Conservation (phyloP, 768 basidiomycete genomes). For the Strobilomyces dryophilus region DNA sequence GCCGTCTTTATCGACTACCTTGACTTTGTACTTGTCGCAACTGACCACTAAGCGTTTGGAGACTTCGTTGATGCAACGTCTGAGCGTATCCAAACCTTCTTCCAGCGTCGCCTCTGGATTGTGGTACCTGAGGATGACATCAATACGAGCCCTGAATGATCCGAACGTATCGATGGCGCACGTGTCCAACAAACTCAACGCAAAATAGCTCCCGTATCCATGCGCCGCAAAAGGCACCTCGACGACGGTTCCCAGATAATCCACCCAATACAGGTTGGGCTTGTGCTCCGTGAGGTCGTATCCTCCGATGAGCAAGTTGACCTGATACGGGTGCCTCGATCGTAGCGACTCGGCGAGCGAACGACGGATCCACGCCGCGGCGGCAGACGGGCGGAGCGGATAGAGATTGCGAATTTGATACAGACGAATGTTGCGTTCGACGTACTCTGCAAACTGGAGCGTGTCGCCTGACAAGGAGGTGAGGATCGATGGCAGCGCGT, state of each 20-base stretch:
- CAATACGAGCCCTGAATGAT: background rate
- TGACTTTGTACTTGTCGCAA: conserved; percentile 81
- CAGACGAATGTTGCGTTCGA: conserved; percentile 92
- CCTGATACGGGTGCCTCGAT: conserved; percentile 81
- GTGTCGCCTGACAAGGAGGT: conserved; percentile 74
- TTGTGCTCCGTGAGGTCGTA: conserved; percentile 73
- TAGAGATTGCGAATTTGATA: conserved; percentile 94
- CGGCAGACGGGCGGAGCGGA: conserved; percentile 83
- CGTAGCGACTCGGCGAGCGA: conserved; percentile 86
- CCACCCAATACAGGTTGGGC: conserved; percentile 91
- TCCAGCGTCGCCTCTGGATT: conserved; percentile 81
- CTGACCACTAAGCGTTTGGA: conserved; percentile 77
- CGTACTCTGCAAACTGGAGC: conserved; percentile 91
- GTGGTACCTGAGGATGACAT: conserved; percentile 62
- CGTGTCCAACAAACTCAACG: conserved; percentile 88
- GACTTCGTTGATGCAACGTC: conserved; percentile 86
- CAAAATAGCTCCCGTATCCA: conserved; percentile 93
- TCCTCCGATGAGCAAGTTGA: conserved; percentile 91
- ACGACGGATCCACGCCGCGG: conserved; percentile 93
- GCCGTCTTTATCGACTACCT: conserved; percentile 90
- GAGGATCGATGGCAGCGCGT: background rate
- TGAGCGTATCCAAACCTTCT: conserved; percentile 80
- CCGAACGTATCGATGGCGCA: conserved; percentile 28
- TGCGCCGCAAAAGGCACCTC: conserved; percentile 92
- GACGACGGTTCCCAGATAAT: conserved; percentile 88